phyloP scores from a whole-genome alignment of 345 rosid species.

The Dovyalis caffra region DNA sequence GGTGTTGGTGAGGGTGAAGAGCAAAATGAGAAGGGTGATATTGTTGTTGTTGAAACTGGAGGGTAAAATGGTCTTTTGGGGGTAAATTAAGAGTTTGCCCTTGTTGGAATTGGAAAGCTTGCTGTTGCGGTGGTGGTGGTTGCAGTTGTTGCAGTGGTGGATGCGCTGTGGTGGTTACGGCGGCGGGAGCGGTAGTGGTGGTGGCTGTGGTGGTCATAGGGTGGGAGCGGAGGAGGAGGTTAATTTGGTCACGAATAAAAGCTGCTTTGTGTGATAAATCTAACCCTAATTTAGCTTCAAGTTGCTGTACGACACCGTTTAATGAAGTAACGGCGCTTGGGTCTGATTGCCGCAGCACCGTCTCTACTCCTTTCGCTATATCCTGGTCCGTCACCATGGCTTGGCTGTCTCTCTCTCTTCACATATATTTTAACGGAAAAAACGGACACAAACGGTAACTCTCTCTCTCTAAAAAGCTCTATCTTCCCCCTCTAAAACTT shows the following conservation, averaged over 20 bases:
- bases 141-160: conserved; percentile 11
- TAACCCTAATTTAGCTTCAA: conserved; percentile 77
- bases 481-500: conserved; percentile 14
- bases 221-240: conserved; percentile 59
- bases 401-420: conserved; percentile 21
- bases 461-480: conserved; percentile 13
- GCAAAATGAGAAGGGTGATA: conserved; percentile 37
- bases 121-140: conserved; percentile 15
- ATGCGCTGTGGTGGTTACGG: background rate
- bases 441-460: conserved; percentile 28
- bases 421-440: conserved; percentile 38
- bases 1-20: conserved; percentile 33
- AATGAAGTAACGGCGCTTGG: conserved; percentile 62
- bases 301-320: conserved; percentile 75
- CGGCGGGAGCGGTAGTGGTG: conserved; percentile 1
- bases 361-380: conserved; percentile 77
- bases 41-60: conserved; percentile 44
- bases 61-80: conserved; percentile 59
- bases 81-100: conserved; percentile 26
- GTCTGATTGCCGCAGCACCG: conserved; percentile 70
- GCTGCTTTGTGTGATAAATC: conserved; percentile 76
- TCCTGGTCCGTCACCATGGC: conserved; percentile 83
- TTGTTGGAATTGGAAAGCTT: conserved; percentile 20
- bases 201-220: conserved; percentile 15
- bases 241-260: conserved; percentile 84